Conservation (phyloP, 192 early-diverging fungal genomes). For the Helicostylum pulchrum region DNA sequence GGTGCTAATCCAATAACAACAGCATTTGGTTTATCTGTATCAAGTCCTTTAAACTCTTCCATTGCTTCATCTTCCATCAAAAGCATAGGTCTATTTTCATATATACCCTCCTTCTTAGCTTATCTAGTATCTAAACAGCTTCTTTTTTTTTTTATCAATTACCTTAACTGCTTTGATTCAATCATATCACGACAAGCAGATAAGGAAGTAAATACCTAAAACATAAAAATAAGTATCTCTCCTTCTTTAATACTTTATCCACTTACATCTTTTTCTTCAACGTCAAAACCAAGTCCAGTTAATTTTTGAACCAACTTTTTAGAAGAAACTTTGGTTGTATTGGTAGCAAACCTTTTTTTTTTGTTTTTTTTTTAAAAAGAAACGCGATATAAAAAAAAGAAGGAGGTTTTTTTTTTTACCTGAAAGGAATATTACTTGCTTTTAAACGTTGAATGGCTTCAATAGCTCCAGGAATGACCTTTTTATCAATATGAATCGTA, state of each 20-base stretch:
- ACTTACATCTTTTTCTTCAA: constrained; percentile 55
- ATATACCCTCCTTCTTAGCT: neutral
- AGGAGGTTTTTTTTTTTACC: neutral
- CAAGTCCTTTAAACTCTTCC: constrained; percentile 66
- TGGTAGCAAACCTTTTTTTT: constrained; percentile 75
- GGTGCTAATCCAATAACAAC: constrained; percentile 87
- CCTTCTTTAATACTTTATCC: neutral
- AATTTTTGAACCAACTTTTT: constrained; percentile 57
- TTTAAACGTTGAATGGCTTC: constrained; percentile 64
- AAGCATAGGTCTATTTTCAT: constrained; percentile 60
- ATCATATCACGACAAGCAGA: constrained; percentile 69
- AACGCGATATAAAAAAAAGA: neutral
- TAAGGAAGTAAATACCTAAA: constrained; percentile 77
- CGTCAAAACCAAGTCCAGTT: constrained; percentile 61
- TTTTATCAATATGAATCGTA: constrained; percentile 72
- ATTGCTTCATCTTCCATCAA: constrained; percentile 72
- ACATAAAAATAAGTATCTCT: no score
- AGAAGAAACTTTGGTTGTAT: constrained; percentile 79
- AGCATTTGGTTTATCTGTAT: constrained; percentile 55
- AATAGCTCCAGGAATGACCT: constrained; percentile 60
- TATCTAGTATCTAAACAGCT: neutral
- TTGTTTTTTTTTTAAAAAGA: neutral
- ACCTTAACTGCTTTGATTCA: constrained; percentile 41
- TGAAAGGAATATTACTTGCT: constrained; percentile 47
- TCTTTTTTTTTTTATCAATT: constrained; percentile 4